Percentiles rank a stretch among this genome's conserved stretches.
These are phyloP conservation scores for Leccinum variicolor DNA, from an alignment of 768 basidiomycete species.

Conservation along the genomic window DNA sequence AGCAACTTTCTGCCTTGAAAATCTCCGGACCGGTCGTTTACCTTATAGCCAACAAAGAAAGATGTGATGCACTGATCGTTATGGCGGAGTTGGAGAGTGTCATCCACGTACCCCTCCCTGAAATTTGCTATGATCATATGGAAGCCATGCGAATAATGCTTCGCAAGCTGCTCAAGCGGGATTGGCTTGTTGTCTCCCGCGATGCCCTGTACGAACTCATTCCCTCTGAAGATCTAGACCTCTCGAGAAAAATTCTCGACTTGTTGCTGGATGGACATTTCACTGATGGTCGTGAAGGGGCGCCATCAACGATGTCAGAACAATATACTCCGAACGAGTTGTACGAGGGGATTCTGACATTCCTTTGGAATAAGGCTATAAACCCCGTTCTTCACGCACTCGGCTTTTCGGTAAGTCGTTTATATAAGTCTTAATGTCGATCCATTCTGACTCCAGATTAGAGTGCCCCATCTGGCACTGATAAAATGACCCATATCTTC, in stretches of 20 bases:
- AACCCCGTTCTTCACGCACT: not conserved
- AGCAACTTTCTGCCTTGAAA: not conserved
- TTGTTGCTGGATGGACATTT: not conserved
- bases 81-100: not conserved
- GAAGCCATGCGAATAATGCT: not conserved
- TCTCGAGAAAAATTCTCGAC: not conserved
- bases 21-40: not conserved
- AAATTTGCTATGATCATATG: not conserved
- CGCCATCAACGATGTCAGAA: no score
- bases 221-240: fast-evolving
- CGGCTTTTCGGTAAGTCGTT: not conserved
- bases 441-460: no score
- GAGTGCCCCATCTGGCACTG: no score
- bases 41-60: not conserved
- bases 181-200: not conserved
- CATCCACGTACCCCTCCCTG: not conserved
- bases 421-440: no score
- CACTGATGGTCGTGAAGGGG: not conserved
- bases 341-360: not conserved
- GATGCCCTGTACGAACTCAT: fast-evolving
- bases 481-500: no score
- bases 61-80: not conserved
- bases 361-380: no score
- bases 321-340: not conserved
- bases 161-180: not conserved